Percentiles rank a stretch among this genome's conserved stretches.
phyloP scores from a whole-genome alignment of 1,284 basidiomycete genomes.

The Leucoagaricus sp. region DNA sequence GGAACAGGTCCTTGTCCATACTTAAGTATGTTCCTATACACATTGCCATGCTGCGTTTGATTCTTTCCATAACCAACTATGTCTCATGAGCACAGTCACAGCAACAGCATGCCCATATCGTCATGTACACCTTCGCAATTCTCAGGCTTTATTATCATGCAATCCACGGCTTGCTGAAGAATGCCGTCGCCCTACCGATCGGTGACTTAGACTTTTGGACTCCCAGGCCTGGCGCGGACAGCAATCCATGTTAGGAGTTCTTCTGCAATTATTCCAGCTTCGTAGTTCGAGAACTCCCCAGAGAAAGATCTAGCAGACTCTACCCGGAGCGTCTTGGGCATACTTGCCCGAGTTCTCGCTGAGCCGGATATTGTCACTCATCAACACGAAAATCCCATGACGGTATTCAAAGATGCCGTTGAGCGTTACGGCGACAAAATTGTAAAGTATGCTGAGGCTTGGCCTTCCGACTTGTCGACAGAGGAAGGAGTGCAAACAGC shows the following conservation, averaged over 20 bases:
- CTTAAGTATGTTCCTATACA: no score
- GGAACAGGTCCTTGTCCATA: no score
- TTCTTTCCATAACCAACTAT: no score
- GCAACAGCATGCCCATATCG: no score
- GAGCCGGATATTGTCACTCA: slow-evolving; percentile 35
- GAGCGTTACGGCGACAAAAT: slow-evolving; percentile 37
- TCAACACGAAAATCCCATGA: no score
- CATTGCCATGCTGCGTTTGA: no score
- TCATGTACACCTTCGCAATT: no score
- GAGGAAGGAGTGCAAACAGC: slow-evolving; percentile 39
- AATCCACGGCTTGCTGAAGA: no score
- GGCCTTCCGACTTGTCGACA: slow-evolving; percentile 35
- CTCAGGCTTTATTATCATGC: no score
- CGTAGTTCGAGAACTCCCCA: background rate
- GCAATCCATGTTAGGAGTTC: no score
- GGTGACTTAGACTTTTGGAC: background rate
- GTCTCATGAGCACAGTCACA: no score
- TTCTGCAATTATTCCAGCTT: background rate
- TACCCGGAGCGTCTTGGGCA: slow-evolving; percentile 33
- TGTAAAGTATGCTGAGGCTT: slow-evolving; percentile 43
- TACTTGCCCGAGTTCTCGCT: slow-evolving; percentile 42
- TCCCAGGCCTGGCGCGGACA: slow-evolving; percentile 35
- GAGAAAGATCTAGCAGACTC: slow-evolving; percentile 8
- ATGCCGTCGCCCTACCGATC: no score
- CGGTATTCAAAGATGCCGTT: slow-evolving; percentile 26